phyloP scores from a whole-genome alignment of 495 filamentous ascomycete species.

The Aspergillus sparsus region DNA sequence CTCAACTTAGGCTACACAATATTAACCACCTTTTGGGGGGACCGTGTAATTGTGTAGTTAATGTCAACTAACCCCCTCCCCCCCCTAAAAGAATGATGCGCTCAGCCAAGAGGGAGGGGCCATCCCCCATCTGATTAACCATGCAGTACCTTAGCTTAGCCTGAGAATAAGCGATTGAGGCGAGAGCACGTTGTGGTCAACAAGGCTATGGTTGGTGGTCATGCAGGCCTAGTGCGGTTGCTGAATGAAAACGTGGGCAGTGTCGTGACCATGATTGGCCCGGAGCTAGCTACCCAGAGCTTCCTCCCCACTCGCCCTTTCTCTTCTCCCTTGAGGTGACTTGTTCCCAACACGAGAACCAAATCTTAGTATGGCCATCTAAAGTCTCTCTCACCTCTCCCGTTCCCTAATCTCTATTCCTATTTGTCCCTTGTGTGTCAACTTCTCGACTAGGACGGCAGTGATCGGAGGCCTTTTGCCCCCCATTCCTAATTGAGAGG shows the following conservation, averaged over 20 bases:
- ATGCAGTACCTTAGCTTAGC: background rate
- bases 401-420: background rate
- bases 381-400: background rate
- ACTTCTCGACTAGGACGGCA: background rate
- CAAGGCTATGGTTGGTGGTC: background rate
- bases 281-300: conserved; percentile 24
- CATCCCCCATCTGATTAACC: background rate
- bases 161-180: background rate
- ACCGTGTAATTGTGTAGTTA: too few species aligned
- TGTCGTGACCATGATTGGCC: conserved; percentile 12
- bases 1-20: too few species aligned
- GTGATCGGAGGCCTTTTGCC: background rate
- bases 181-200: conserved; percentile 3
- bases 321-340: conserved; percentile 14
- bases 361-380: conserved; percentile 3
- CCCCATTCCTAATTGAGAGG: conserved; percentile 1
- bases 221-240: background rate
- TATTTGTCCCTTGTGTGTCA: background rate
- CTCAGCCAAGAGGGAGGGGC: background rate
- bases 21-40: too few species aligned
- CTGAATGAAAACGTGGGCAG: conserved; percentile 20
- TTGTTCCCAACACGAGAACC: conserved; percentile 11
- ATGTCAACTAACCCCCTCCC: too few species aligned
- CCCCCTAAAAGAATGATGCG: too few species aligned
- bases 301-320: conserved; percentile 21